Evolutionary conservation across 2,329 filamentous ascomycete species (phyloP), one percentile per base, ranked within the genome.

Genomic region (Verticillium longisporum): DNA sequence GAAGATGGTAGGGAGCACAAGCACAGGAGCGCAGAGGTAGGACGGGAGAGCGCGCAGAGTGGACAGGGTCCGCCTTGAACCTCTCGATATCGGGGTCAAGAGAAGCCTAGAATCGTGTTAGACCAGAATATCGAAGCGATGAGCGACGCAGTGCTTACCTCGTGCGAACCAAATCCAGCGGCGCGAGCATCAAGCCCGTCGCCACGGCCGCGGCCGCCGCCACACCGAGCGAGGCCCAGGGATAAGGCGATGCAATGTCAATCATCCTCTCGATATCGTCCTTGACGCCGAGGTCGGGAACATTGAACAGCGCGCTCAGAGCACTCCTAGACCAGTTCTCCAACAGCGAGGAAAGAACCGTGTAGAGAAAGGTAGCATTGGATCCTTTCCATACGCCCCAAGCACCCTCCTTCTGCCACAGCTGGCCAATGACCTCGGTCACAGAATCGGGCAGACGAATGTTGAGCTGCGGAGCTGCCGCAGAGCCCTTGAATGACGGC

Each of bases 351-450:
- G 93, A 85, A 18, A 98, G 81, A 56, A 97, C 85, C 0, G 88
- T 90, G 76, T 98, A 97, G 57, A 98, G 81, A 70, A 98, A 99
- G 1, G 92, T 96, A 14, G 90, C 87, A 72, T 98, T 98, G 41
- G 92, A 91, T 9, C 89, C 87, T 73, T 97, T 97, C 93, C 94
- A 99, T 5, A 97, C 88, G 4, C 95, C 95, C 82, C 92, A 93
- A 0, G 88, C 88, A 38, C 92, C 91, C 72, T 96, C 94, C 67
- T 90, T 94, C 56, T 88, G 83, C 91, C 95, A 98, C 21, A 98
- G 78, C 71, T 96, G 90, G 6, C 88, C 88, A 63, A 99, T 85
- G 2, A 95, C 91, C 66, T 97, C 92, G 68, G 93, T 84, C 61
- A 98, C 81, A 1, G 93, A 94, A 71, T 94, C 90, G 11, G 90